phyloP scores from a whole-genome alignment of 176 grass and related monocot genomes.

The Chrysopogon serrulatus region DNA sequence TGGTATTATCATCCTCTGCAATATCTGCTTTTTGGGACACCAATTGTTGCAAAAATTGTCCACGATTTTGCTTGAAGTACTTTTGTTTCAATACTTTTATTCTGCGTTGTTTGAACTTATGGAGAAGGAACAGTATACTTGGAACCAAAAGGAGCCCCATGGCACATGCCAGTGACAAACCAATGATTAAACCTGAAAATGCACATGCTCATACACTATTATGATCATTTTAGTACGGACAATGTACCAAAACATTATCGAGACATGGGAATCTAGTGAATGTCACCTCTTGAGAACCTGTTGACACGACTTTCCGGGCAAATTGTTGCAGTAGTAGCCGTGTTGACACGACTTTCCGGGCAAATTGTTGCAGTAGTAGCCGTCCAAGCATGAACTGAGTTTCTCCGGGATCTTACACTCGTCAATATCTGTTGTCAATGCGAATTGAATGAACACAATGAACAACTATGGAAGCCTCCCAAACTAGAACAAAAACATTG shows the following conservation, averaged over 20 bases:
- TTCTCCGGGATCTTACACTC: fast-evolving
- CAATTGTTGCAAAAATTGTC: background rate
- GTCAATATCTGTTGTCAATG: background rate
- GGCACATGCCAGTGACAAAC: background rate
- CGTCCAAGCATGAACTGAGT: background rate
- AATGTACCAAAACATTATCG: background rate
- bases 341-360: too few relatives aligned
- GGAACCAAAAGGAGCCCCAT: background rate
- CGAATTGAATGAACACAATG: too few relatives aligned
- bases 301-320: background rate
- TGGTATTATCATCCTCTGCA: too few relatives aligned
- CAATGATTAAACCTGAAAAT: background rate
- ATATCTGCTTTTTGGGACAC: too few relatives aligned
- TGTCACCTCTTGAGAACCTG: background rate
- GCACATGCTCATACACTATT: background rate
- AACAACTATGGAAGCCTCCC: too few relatives aligned
- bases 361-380: background rate
- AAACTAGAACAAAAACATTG: too few relatives aligned
- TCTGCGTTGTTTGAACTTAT: background rate
- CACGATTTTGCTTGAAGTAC: background rate
- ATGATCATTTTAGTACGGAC: background rate
- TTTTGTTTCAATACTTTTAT: background rate
- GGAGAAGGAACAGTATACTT: background rate
- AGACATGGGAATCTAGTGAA: background rate
- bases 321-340: too few relatives aligned